Evolutionary conservation across 208 protist species (phyloP).

Genomic region (Tetramitus jugosus): DNA sequence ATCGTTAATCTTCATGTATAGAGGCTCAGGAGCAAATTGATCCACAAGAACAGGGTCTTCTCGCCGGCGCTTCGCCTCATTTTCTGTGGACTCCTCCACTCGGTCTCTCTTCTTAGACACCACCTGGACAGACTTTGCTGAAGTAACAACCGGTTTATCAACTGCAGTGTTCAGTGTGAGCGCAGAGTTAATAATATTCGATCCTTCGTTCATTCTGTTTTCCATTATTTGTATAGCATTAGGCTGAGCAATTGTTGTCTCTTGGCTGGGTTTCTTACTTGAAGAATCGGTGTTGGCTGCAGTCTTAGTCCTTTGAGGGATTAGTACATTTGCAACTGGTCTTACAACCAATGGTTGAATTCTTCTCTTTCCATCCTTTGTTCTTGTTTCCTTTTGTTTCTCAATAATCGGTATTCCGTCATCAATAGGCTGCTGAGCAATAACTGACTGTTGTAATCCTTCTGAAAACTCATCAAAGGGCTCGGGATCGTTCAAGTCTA

Average conservation of each 20-base stretch:
- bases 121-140: neutral
- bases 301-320: neutral
- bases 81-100: neutral
- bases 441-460: neutral
- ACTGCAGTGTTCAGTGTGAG: neutral
- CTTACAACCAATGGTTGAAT: neutral
- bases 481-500: no score
- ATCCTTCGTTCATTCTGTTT: neutral
- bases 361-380: neutral
- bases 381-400: neutral
- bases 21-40: neutral
- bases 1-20: neutral
- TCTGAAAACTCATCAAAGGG: no score
- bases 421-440: neutral
- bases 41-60: neutral
- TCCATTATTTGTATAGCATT: neutral
- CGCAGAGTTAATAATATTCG: neutral
- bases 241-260: no score
- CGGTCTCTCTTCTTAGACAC: neutral
- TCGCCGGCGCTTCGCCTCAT: neutral
- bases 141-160: neutral
- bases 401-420: neutral
- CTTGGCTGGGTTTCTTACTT: neutral
- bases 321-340: neutral
- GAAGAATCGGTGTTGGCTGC: neutral